Evolutionary conservation across 2,329 filamentous ascomycete genomes (phyloP), one percentile per base, ranked within the genome.

Genomic region (Exophiala dermatitidis): DNA sequence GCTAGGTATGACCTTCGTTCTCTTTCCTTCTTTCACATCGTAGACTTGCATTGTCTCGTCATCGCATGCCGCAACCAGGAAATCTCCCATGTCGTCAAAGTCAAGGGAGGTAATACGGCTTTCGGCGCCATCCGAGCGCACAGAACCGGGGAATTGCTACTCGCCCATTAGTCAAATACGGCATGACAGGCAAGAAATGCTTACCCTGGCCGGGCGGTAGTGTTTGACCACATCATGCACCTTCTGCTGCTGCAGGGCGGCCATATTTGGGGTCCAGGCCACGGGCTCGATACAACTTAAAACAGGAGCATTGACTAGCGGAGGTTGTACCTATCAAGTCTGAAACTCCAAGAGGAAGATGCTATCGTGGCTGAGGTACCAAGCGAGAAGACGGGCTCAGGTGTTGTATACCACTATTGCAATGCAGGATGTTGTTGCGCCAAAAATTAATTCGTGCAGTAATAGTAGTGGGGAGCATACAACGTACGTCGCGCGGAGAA

Each of bases 31-130:
- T 65, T 86, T 88, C 59, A 95, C 85, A 65, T 93, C 95, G 74
- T 94, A 98, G 32, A 98, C 84, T 66, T 97, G 90, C 58, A 98
- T 87, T 2, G 88, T 94, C 68, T 96, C 90, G 70, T 98, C 93
- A 73, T 88, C 90, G 62, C 90, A 88, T 4, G 90, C 88, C 0
- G 90, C 88, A 71, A 98, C 89, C 55, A 94, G 80, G 46, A 91
- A 86, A 69, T 96, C 90, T 69, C 93, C 93, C 41, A 88, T 86
- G 72, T 97, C 90, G 70, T 97, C 90, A 68, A 95, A 98, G 74
- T 98, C 91, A 63, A 98, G 81, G 1, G 91, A 97, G 5, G 93
- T 86, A 55, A 96, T 82, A 60, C 83, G 78, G 3, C 84, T 81
- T 47, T 77, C 64, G 10, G 60, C 60, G 52, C 64, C 66, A 38